Evolutionary conservation across 108 stramenopile genomes (phyloP).

Genomic region (Asterionellopsis glacialis): DNA sequence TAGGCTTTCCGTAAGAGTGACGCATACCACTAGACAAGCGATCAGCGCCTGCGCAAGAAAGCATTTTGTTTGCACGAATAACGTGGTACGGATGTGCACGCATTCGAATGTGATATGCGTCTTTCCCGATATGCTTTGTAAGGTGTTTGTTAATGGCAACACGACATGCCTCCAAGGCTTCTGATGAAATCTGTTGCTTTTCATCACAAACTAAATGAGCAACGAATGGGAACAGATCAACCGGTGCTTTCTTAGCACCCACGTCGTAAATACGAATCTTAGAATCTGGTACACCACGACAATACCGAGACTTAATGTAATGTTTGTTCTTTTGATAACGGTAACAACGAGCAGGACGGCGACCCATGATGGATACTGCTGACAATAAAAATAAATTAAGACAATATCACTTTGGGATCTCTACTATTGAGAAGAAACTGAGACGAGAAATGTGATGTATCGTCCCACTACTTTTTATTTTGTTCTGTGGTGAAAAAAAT

Average conservation of each 20-base stretch:
- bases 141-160: conserved; percentile 99
- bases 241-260: conserved; percentile 97
- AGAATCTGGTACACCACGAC: conserved; percentile 99
- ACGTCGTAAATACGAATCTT: conserved; percentile 99
- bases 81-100: conserved; percentile 99
- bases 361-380: no score
- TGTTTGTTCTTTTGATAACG: conserved; percentile 99
- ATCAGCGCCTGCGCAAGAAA: conserved; percentile 99
- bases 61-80: conserved; percentile 99
- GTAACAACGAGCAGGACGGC: conserved; percentile 95
- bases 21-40: conserved; percentile 98
- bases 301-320: conserved; percentile 99
- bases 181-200: conserved; percentile 99
- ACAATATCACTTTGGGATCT: no score
- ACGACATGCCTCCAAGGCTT: conserved; percentile 99
- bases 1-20: conserved; percentile 99
- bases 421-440: no score
- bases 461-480: no score
- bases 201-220: conserved; percentile 99
- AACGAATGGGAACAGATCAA: conserved; percentile 99
- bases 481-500: no score
- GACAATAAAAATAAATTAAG: no score
- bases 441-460: no score
- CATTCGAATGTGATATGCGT: conserved; percentile 98
- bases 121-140: conserved; percentile 97